A percentile compares a stretch with the other conserved stretches of the same genome.
phyloP scores from a whole-genome alignment of 768 basidiomycete species.

The Leucosporidium yakuticum region DNA sequence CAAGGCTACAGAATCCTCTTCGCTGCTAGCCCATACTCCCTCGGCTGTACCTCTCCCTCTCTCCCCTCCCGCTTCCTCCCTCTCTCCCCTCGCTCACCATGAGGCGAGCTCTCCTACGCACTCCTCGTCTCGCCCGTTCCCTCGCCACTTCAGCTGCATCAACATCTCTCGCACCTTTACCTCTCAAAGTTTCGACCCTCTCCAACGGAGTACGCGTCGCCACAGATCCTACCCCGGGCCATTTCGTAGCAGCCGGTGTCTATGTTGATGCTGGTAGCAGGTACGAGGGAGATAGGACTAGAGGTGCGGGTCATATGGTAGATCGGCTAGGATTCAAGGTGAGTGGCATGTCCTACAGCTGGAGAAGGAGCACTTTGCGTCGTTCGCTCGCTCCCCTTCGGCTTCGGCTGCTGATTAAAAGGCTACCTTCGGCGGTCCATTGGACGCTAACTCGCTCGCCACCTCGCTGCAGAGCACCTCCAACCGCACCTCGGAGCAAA shows the following conservation, averaged over 20 bases:
- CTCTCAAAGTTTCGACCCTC: conserved; percentile 61
- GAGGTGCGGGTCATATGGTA: conserved; percentile 83
- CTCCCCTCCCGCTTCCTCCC: not conserved
- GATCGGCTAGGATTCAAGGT: conserved; percentile 98
- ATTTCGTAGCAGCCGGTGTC: conserved; percentile 88
- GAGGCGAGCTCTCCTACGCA: conserved; percentile 7
- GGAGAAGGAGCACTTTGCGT: conserved; percentile 3
- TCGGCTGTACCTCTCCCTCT: not conserved
- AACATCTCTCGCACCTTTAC: not conserved
- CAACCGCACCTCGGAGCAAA: conserved; percentile 64
- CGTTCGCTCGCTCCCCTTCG: too few species aligned
- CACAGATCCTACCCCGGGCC: conserved; percentile 81
- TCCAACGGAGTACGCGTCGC: conserved; percentile 88
- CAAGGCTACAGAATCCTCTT: not conserved
- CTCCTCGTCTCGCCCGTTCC: not conserved
- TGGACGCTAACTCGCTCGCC: not conserved
- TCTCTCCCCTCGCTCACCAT: not conserved
- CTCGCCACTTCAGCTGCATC: not conserved
- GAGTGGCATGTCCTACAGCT: not conserved
- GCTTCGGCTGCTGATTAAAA: too few species aligned
- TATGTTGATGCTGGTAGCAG: conserved; percentile 90
- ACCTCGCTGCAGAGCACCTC: conserved; percentile 59
- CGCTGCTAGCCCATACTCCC: too few species aligned
- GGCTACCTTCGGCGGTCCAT: not conserved
- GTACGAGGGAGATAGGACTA: conserved; percentile 66